phyloP scores from a whole-genome alignment of 2,329 filamentous ascomycete genomes.

The Arthroderma sp. region DNA sequence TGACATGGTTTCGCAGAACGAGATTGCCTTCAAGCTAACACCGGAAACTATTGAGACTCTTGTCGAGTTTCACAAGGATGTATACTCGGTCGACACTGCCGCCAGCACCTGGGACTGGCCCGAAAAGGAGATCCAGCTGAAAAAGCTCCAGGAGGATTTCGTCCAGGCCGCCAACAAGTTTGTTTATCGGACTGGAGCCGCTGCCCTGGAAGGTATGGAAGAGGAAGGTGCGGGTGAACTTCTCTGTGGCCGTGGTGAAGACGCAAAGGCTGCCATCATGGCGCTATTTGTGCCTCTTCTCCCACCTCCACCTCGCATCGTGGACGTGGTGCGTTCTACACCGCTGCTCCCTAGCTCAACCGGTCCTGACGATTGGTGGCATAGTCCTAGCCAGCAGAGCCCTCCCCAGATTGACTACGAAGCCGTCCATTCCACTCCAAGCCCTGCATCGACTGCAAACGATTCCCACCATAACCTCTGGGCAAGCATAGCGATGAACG shows the following conservation, averaged over 20 bases:
- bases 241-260: slow-evolving; percentile 78
- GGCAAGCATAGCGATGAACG: slow-evolving; percentile 60
- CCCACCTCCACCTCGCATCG: slow-evolving; percentile 72
- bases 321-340: slow-evolving; percentile 78
- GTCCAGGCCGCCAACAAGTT: slow-evolving; percentile 95
- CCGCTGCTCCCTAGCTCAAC: slow-evolving; percentile 76
- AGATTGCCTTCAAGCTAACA: slow-evolving; percentile 96
- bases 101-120: slow-evolving; percentile 88
- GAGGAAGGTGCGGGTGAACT: slow-evolving; percentile 93
- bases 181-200: slow-evolving; percentile 79
- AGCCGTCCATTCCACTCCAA: slow-evolving; percentile 83
- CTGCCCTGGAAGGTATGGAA: slow-evolving; percentile 86
- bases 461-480: slow-evolving; percentile 64
- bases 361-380: slow-evolving; percentile 65
- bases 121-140: slow-evolving; percentile 89
- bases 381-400: slow-evolving; percentile 52
- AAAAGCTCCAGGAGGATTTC: slow-evolving; percentile 95
- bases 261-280: slow-evolving; percentile 79
- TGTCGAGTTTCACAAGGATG: slow-evolving; percentile 90
- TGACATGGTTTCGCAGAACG: slow-evolving; percentile 95
- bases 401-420: slow-evolving; percentile 70
- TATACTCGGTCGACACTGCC: slow-evolving; percentile 81
- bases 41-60: slow-evolving; percentile 85
- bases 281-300: slow-evolving; percentile 73
- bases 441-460: slow-evolving; percentile 54